Evolutionary conservation across 108 stramenopile species (phyloP), one percentile per base, ranked within the genome.

Genomic region (Hondaea fermentalgiana): DNA sequence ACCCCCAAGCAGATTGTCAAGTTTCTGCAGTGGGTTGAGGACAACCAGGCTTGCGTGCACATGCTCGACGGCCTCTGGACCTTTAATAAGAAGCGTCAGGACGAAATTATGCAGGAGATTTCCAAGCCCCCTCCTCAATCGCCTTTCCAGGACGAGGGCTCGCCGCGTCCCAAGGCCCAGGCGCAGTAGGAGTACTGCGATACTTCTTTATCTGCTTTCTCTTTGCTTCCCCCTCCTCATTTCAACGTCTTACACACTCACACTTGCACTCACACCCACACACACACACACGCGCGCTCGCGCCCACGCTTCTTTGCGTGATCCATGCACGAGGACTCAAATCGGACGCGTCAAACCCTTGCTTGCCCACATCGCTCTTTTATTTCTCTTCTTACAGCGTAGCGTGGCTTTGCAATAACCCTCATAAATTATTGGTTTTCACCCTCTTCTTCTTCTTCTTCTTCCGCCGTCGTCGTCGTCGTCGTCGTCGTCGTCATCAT

Each of bases 51-150:
- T 6, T 83, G 76, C 76, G 76, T 83, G 25, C 76, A 83, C 51
- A 83, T 83, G 76, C 51, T 83, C 25, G 51, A 83, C 28, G 76
- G 76, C 51, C 76, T 83, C 49, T 83, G 76, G 76, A 83, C 76
- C n/a, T 47, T 83, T 53, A 83, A 83, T 4, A 83, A 83, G 23
- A 47, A 83, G 51, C 76, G 76, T 23, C 45, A 83, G 49, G 49
- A 83, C 25, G 76, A 83, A 28, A 53, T 83, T 4, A 83, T 83
- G 45, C 45, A 83, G 76, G 76, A 83, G n/a, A 83, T 83, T 45
- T 42, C 25, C 64, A 69, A 4, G 64, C 64, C 64, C 8, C 64
- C 64, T 17, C 35, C 64, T 17, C 55, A 57, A 57, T 57, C 55
- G 8, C 55, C 55, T 8, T 16, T 57, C 55, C 55, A 16, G 14